These are phyloP conservation scores for Drechmeria coniospora DNA, from an alignment of 2,329 filamentous ascomycete genomes.

Conservation along the genomic window DNA sequence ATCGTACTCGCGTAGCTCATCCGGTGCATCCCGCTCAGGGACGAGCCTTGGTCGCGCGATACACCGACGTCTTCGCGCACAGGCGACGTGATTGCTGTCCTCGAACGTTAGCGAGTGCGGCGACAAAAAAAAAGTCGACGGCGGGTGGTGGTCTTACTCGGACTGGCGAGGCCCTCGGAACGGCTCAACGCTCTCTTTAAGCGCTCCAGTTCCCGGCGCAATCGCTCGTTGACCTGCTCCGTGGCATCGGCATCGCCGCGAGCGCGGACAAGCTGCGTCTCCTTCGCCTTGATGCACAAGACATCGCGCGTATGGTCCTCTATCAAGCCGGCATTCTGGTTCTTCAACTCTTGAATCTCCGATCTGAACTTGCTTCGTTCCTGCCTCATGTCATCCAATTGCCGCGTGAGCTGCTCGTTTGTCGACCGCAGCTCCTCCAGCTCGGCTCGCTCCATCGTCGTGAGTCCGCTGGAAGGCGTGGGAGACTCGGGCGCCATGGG, in stretches of 20 bases:
- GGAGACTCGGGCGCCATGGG: constrained; percentile 38
- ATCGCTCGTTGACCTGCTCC: constrained; percentile 69
- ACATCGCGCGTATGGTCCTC: constrained; percentile 95
- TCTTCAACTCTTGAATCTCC: constrained; percentile 86
- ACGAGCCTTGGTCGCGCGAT: constrained; percentile 35
- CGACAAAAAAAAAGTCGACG: no score
- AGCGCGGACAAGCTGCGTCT: constrained; percentile 88
- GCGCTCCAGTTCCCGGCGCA: constrained; percentile 78
- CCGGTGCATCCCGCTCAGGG: constrained; percentile 28
- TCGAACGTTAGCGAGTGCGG: background rate
- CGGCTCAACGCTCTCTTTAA: constrained; percentile 72
- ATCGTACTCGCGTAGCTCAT: constrained; percentile 50
- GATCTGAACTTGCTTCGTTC: constrained; percentile 71
- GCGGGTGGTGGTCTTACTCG: no score
- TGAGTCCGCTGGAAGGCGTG: constrained; percentile 48
- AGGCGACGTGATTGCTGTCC: constrained; percentile 30
- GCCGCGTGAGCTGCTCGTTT: constrained; percentile 60
- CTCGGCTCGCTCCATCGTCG: constrained; percentile 76
- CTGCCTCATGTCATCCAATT: constrained; percentile 66
- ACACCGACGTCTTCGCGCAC: constrained; percentile 44
- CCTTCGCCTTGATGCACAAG: constrained; percentile 92
- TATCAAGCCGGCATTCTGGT: constrained; percentile 90
- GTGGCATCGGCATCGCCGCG: constrained; percentile 80
- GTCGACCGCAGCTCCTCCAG: constrained; percentile 75
- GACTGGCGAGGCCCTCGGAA: constrained; percentile 40